Conservation (phyloP, 345 rosid species). For the Citrus trifoliata region DNA sequence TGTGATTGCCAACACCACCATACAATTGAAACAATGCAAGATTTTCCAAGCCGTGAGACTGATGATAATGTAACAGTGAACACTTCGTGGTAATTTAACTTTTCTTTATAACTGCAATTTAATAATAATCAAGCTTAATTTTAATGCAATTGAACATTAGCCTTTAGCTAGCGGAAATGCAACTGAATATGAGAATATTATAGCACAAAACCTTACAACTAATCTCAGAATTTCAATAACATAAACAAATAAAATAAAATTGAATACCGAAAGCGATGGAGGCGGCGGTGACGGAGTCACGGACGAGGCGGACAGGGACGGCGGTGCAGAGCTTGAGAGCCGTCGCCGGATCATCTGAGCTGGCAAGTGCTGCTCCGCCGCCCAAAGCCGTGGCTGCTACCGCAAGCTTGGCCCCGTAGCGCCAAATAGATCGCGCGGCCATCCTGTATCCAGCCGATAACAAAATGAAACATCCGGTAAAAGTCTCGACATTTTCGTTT, state of each 20-base stretch:
- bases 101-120: not conserved
- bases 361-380: conserved; percentile 57
- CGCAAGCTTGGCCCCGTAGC: conserved; percentile 54
- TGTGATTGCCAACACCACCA: not conserved
- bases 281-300: conserved; percentile 71
- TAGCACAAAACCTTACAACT: not conserved
- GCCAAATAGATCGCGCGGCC: conserved; percentile 76
- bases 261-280: conserved; percentile 76
- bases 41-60: not conserved
- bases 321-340: conserved; percentile 76
- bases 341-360: conserved; percentile 69
- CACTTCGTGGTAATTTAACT: not conserved
- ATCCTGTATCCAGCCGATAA: conserved; percentile 6
- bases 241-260: not conserved
- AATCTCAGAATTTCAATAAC: not conserved
- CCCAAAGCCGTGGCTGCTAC: conserved; percentile 56
- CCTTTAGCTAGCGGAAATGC: not conserved
- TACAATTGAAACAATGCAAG: not conserved
- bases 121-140: not conserved
- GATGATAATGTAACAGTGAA: not conserved
- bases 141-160: not conserved
- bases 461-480: not conserved
- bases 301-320: conserved; percentile 69
- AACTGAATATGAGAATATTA: not conserved
- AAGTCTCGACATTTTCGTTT: too few relatives aligned